Evolutionary conservation across 2,329 filamentous ascomycete genomes (phyloP).

Genomic region (Penicillium crustosum): DNA sequence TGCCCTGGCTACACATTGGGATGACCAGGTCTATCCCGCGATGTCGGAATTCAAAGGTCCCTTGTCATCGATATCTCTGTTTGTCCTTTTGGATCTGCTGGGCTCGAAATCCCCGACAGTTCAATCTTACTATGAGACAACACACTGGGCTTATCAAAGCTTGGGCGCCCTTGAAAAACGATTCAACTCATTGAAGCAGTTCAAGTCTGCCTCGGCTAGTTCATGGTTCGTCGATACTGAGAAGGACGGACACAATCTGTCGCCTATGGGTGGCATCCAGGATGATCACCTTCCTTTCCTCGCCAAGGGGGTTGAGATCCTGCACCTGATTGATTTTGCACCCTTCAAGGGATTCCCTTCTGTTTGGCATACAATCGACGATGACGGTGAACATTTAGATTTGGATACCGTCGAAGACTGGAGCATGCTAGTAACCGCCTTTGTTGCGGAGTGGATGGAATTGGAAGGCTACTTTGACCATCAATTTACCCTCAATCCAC

Average conservation of each 20-base stretch:
- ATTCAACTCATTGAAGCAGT: slow-evolving; percentile 64
- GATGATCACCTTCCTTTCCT: slow-evolving; percentile 96
- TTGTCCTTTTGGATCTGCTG: slow-evolving; percentile 87
- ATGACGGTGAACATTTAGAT: slow-evolving; percentile 84
- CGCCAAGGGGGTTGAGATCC: slow-evolving; percentile 75
- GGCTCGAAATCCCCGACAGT: slow-evolving; percentile 68
- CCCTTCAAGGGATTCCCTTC: slow-evolving; percentile 59
- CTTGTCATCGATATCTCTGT: slow-evolving; percentile 78
- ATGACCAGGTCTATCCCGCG: slow-evolving; percentile 65
- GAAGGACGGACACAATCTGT: slow-evolving; percentile 55
- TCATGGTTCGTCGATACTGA: slow-evolving; percentile 66
- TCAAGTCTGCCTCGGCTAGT: slow-evolving; percentile 57
- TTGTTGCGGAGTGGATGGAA: slow-evolving; percentile 90
- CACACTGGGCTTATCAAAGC: slow-evolving; percentile 86
- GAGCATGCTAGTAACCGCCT: slow-evolving; percentile 78
- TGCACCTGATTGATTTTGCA: slow-evolving; percentile 83
- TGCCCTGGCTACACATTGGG: slow-evolving; percentile 80
- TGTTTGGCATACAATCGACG: slow-evolving; percentile 83
- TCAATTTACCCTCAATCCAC: background rate
- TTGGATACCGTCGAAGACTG: slow-evolving; percentile 79
- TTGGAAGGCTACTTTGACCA: slow-evolving; percentile 58
- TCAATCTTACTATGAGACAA: slow-evolving; percentile 83
- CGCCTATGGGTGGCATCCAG: slow-evolving; percentile 55
- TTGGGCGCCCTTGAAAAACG: slow-evolving; percentile 74
- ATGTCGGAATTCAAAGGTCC: slow-evolving; percentile 73